Conservation (phyloP, 768 basidiomycete genomes). For the Macrolepiota dolichaula region DNA sequence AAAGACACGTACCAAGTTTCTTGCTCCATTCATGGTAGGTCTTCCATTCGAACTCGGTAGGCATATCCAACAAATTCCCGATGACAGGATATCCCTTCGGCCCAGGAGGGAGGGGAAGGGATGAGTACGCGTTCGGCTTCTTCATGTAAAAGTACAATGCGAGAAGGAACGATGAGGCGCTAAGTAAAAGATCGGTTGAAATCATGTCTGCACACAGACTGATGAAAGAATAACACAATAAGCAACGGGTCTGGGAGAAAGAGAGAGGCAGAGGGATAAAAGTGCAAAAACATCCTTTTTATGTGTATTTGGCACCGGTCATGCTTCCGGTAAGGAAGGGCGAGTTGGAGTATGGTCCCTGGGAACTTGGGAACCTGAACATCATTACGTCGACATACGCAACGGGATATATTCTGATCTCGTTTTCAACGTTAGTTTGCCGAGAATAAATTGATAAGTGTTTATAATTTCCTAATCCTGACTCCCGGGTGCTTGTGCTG, state of each 20-base stretch:
- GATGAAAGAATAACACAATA: not conserved
- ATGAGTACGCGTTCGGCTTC: slow-evolving; percentile 5
- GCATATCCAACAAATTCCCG: slow-evolving; percentile 38
- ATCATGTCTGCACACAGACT: slow-evolving; percentile 9
- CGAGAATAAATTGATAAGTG: too few relatives aligned
- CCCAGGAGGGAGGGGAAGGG: slow-evolving; percentile 35
- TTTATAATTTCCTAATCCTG: too few relatives aligned
- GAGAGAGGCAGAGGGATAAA: not conserved
- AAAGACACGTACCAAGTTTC: slow-evolving; percentile 26
- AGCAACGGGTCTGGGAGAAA: not conserved
- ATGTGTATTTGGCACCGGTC: not conserved
- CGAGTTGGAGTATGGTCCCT: too few relatives aligned
- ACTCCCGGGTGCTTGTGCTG: too few relatives aligned
- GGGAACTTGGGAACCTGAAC: too few relatives aligned
- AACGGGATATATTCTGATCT: too few relatives aligned
- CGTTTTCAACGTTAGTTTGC: too few relatives aligned
- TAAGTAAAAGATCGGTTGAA: slow-evolving; percentile 13
- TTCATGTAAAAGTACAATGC: slow-evolving; percentile 20
- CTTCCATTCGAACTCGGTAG: slow-evolving; percentile 29
- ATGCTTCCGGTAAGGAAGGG: not conserved
- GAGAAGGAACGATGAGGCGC: slow-evolving; percentile 14
- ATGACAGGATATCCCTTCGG: slow-evolving; percentile 35
- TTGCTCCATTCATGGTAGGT: slow-evolving; percentile 39
- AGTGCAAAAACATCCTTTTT: not conserved
- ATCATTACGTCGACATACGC: too few relatives aligned